Conservation (phyloP, 2,329 filamentous ascomycete genomes). For the Penicillium sp. region DNA sequence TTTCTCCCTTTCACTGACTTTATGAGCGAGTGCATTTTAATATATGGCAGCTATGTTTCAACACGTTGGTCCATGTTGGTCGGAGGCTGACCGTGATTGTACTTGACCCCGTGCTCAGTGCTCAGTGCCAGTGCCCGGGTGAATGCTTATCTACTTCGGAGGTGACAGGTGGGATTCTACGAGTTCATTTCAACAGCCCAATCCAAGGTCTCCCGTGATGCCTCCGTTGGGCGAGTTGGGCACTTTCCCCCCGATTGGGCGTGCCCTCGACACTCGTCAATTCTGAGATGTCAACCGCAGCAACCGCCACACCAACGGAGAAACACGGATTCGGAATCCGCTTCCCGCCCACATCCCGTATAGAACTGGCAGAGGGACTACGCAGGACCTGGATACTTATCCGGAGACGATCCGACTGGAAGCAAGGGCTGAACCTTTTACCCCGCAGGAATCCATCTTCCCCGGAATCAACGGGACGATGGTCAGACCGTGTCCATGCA, state of each 20-base stretch:
- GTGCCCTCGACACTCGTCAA: neutral
- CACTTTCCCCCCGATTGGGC: slow-evolving; percentile 1
- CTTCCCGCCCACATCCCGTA: slow-evolving; percentile 7
- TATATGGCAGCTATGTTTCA: no score
- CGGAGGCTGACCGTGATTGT: no score
- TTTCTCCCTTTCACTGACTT: neutral
- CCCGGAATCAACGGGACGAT: slow-evolving; percentile 2
- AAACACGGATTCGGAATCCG: slow-evolving; percentile 14
- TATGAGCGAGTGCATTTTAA: no score
- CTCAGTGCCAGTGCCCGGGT: no score
- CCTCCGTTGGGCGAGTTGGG: neutral
- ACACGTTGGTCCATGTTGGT: no score
- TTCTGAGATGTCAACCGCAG: neutral
- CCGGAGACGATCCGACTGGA: neutral
- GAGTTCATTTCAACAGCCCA: no score
- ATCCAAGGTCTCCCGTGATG: no score
- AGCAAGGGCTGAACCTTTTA: neutral
- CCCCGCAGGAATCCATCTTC: slow-evolving; percentile 2
- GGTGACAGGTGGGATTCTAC: no score
- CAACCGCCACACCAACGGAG: neutral
- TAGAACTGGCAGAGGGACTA: no score
- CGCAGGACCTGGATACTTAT: no score
- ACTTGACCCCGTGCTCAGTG: no score
- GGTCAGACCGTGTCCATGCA: neutral
- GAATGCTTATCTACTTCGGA: no score